These are phyloP conservation scores for Capronia epimyces DNA, from an alignment of 2,329 filamentous ascomycete genomes.

Conservation along the genomic window DNA sequence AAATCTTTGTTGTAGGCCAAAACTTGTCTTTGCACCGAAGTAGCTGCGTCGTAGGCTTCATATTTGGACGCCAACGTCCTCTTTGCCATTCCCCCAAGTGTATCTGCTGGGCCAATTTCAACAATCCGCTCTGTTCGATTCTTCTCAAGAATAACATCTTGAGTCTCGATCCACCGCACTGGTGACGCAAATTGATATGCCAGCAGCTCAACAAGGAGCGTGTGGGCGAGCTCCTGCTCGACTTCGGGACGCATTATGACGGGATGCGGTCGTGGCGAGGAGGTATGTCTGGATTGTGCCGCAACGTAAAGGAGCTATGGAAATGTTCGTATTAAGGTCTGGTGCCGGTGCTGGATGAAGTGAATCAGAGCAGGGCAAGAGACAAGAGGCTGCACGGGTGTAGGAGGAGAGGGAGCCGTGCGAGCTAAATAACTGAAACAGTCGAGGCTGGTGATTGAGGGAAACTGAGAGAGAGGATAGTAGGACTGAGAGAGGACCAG, in stretches of 20 bases:
- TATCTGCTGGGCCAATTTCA: constrained; percentile 94
- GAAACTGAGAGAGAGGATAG: constrained; percentile 7
- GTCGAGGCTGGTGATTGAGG: neutral
- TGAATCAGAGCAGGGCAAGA: constrained; percentile 30
- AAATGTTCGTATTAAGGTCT: neutral
- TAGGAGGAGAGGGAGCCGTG: constrained; percentile 16
- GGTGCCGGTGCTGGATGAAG: constrained; percentile 28
- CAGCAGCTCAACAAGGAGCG: constrained; percentile 93
- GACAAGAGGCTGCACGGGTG: constrained; percentile 17
- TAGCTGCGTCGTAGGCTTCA: constrained; percentile 95
- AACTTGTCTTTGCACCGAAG: constrained; percentile 93
- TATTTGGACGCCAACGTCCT: constrained; percentile 94
- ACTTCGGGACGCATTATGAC: constrained; percentile 89
- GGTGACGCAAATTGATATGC: constrained; percentile 99
- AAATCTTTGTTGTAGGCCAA: constrained; percentile 99
- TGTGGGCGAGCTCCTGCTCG: constrained; percentile 98
- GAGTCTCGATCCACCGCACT: constrained; percentile 99
- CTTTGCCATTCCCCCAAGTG: constrained; percentile 94
- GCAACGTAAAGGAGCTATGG: constrained; percentile 7
- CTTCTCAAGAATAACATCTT: constrained; percentile 97
- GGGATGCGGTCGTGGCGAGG: constrained; percentile 26
- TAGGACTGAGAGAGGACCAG: constrained; percentile 15
- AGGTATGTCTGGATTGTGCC: constrained; percentile 22
- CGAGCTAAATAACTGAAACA: constrained; percentile 1
- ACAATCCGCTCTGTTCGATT: constrained; percentile 96